Percentiles rank a stretch among this genome's conserved stretches.
Conservation (phyloP, 75 land plant genomes). For the Pinus albicaulis region DNA sequence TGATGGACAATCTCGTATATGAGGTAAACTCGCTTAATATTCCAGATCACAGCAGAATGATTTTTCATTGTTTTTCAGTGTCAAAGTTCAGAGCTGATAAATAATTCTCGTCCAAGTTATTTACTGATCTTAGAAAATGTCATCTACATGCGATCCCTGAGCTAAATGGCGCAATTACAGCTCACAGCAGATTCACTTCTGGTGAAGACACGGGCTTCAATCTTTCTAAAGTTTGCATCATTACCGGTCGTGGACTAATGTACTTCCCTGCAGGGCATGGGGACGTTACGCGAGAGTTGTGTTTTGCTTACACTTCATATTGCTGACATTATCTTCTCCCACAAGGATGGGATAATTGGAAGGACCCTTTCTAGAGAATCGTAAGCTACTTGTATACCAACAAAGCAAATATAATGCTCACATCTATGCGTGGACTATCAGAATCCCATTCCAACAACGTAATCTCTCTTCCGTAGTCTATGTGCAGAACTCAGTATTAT, state of each 20-base stretch:
- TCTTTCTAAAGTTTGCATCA: slow-evolving; percentile 45
- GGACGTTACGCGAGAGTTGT: slow-evolving; percentile 65
- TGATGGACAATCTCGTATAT: slow-evolving; percentile 15
- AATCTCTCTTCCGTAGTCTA: not conserved
- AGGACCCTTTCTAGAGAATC: slow-evolving; percentile 17
- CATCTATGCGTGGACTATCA: not conserved
- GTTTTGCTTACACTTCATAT: slow-evolving; percentile 49
- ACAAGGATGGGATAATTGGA: slow-evolving; percentile 65
- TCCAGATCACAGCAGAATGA: no score
- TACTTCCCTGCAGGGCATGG: slow-evolving; percentile 75
- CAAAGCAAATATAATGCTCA: not conserved
- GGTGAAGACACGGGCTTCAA: slow-evolving; percentile 63
- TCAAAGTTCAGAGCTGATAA: no score
- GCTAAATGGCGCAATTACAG: slow-evolving; percentile 57
- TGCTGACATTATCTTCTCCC: slow-evolving; percentile 52
- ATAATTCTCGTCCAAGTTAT: not conserved
- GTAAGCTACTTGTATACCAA: slow-evolving; percentile 4
- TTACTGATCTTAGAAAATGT: slow-evolving; percentile 49
- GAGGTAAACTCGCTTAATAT: not conserved
- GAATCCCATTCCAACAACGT: not conserved
- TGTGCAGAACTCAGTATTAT: slow-evolving; percentile 49
- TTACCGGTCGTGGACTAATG: slow-evolving; percentile 49
- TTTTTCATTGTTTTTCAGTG: not conserved
- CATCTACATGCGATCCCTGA: slow-evolving; percentile 48
- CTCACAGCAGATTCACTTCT: slow-evolving; percentile 39